Conservation (phyloP, 176 grass and related monocot species). For the Metroxylon sagu region DNA sequence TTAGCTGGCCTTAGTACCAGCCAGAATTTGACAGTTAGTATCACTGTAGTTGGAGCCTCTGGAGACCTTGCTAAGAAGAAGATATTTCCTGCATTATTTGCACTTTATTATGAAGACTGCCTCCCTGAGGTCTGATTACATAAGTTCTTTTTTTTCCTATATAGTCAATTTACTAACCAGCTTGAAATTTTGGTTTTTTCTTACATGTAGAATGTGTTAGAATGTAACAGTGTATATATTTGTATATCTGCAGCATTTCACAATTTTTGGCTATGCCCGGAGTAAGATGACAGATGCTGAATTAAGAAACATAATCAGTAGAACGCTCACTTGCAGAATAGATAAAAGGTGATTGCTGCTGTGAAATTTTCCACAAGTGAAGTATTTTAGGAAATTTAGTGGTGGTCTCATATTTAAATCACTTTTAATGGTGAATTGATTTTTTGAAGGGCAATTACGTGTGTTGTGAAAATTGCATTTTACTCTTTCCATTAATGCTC, state of each 20-base stretch:
- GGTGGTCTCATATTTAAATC: too few species aligned
- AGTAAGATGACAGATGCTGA: slow-evolving; percentile 98
- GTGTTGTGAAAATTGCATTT: too few species aligned
- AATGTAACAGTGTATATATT: background rate
- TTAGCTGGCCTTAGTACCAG: slow-evolving; percentile 1
- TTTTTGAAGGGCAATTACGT: too few species aligned
- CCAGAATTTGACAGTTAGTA: slow-evolving; percentile 59
- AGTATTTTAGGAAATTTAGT: too few species aligned
- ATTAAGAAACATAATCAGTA: slow-evolving; percentile 84
- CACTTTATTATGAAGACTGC: slow-evolving; percentile 92
- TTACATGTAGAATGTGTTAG: too few species aligned
- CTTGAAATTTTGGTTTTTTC: too few species aligned
- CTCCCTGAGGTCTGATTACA: slow-evolving; percentile 56
- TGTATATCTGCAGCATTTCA: slow-evolving; percentile 63
- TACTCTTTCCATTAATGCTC: too few species aligned
- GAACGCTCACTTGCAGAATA: slow-evolving; percentile 87
- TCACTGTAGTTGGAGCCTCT: slow-evolving; percentile 85
- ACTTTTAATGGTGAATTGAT: too few species aligned
- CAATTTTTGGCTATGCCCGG: slow-evolving; percentile 93
- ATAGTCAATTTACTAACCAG: background rate
- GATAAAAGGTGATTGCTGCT: slow-evolving; percentile 57
- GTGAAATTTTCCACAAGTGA: too few species aligned
- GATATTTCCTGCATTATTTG: slow-evolving; percentile 96
- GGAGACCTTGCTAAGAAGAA: slow-evolving; percentile 99
- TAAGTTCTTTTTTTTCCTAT: background rate